phyloP scores from a whole-genome alignment of 2,329 filamentous ascomycete genomes.

The Xylaria sp. region DNA sequence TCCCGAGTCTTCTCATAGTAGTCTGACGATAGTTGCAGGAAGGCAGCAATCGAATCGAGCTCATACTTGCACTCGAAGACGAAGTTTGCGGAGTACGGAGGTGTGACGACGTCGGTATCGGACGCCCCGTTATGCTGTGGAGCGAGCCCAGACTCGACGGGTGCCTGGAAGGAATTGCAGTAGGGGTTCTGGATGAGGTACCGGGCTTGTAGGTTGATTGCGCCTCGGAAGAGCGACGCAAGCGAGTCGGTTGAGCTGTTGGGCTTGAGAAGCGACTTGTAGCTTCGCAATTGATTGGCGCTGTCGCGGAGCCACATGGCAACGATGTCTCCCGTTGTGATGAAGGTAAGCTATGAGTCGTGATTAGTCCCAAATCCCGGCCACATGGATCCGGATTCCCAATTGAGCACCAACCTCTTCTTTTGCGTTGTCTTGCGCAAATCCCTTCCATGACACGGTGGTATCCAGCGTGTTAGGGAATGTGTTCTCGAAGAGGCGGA shows the following conservation, averaged over 20 bases:
- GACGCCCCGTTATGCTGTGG: conserved; percentile 53
- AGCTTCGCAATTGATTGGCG: conserved; percentile 72
- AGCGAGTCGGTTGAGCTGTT: conserved; percentile 51
- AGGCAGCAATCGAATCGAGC: conserved; percentile 72
- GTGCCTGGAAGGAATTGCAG: conserved; percentile 93
- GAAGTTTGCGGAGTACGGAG: conserved; percentile 57
- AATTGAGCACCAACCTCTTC: conserved; percentile 59
- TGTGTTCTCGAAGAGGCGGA: conserved; percentile 64
- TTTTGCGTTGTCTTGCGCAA: conserved; percentile 48
- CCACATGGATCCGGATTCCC: neutral
- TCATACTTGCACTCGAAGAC: conserved; percentile 87
- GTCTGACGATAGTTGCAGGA: conserved; percentile 65
- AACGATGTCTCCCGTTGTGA: conserved; percentile 83
- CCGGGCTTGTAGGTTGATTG: conserved; percentile 70
- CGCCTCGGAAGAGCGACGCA: conserved; percentile 64
- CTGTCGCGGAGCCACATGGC: conserved; percentile 93
- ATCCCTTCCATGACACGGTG: conserved; percentile 63
- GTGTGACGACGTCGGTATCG: conserved; percentile 56
- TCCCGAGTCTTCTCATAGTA: conserved; percentile 65
- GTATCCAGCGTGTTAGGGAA: conserved; percentile 74
- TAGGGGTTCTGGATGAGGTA: conserved; percentile 68
- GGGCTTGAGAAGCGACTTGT: conserved; percentile 57
- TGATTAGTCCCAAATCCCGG: conserved; percentile 41
- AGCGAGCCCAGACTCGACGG: conserved; percentile 62
- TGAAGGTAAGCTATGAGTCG: conserved; percentile 59